Base-by-base conservation (phyloP, 495 filamentous ascomycete species). In the Haplographium delicatum region DNA sequence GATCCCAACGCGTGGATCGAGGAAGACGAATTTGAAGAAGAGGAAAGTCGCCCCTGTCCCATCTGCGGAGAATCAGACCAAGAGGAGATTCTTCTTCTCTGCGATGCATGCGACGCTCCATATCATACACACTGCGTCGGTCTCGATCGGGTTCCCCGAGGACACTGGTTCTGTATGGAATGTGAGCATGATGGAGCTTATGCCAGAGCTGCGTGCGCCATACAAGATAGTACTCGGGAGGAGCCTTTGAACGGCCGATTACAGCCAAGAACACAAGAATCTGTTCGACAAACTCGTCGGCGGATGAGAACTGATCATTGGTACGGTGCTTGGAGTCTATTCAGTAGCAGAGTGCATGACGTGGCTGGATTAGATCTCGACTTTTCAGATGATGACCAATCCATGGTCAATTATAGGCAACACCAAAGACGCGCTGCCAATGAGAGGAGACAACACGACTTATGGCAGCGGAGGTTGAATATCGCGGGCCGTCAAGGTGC, bases 41-140 rank as follows among this genome's bases (percentile, higher is more conserved):
- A 71, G 37, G 76, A 80, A 47, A 68, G 67, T 45, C 79, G 76
- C 28, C 86, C 85, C 1, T 96, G 91, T 66, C 80, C 82, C n/a
- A 69, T 95, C 35, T 97, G 91, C 72, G 78, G 81, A 10, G 72
- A 78, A 38, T 68, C 79, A 47, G 88, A 89, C 51, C 76, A 87
- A 46, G 86, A 91, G 66, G 84, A 94, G 23, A 67, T 84, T 0
- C 77, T 96, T 22, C 78, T 96, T 44, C 74, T 90, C 25, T 98
- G 91, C 70, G 88, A 95, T 69, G 80, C 79, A 56, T 96, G 93
- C 68, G 83, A 93, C 73, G 78, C 76, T 8, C 75, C 83, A 22
- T 93, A 86, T 44, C 91, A 98, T 68, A 85, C 84, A 40, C 84
- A 87, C 62, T 98, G 91, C 61, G 73, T 91, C 24, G 89, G 83